Percentiles rank a stretch among this genome's conserved stretches.
phyloP scores from a whole-genome alignment of 345 rosid species.

The Barbarea vulgaris region DNA sequence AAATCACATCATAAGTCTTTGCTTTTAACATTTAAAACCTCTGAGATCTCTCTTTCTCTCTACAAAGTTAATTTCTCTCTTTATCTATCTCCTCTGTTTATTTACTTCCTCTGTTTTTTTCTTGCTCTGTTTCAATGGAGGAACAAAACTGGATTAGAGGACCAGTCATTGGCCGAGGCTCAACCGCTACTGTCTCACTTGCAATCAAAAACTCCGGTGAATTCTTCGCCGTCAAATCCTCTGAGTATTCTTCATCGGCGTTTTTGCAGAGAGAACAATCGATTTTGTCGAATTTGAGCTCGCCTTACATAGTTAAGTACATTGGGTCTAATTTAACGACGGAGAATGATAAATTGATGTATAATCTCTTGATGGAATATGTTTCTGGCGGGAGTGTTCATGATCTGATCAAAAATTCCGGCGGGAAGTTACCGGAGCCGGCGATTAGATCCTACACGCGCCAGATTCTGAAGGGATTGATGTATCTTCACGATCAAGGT shows the following conservation, averaged over 20 bases:
- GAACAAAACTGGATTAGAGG: slow-evolving; percentile 78
- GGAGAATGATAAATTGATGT: slow-evolving; percentile 42
- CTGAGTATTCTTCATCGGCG: slow-evolving; percentile 54
- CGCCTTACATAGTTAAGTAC: slow-evolving; percentile 66
- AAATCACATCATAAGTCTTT: slow-evolving; percentile 37
- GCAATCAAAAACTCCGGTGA: slow-evolving; percentile 59
- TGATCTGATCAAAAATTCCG: slow-evolving; percentile 55
- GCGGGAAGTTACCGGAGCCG: slow-evolving; percentile 63
- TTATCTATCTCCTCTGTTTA: slow-evolving; percentile 15
- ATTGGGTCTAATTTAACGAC: slow-evolving; percentile 48
- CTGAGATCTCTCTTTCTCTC: slow-evolving; percentile 23
- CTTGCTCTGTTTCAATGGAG: slow-evolving; percentile 35
- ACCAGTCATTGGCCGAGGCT: slow-evolving; percentile 76
- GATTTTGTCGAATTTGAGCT: slow-evolving; percentile 59
- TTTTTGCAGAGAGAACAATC: slow-evolving; percentile 56
- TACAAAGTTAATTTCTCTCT: not conserved
- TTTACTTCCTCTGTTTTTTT: slow-evolving; percentile 17
- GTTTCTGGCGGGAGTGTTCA: slow-evolving; percentile 67
- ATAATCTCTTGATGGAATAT: slow-evolving; percentile 73
- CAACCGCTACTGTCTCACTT: slow-evolving; percentile 80
- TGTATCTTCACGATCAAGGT: slow-evolving; percentile 59
- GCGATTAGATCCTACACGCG: slow-evolving; percentile 47
- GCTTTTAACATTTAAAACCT: slow-evolving; percentile 30
- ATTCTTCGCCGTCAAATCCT: slow-evolving; percentile 68
- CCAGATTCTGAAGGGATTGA: slow-evolving; percentile 59